Evolutionary conservation across 345 rosid species (phyloP).

Genomic region (Camelina sativa): DNA sequence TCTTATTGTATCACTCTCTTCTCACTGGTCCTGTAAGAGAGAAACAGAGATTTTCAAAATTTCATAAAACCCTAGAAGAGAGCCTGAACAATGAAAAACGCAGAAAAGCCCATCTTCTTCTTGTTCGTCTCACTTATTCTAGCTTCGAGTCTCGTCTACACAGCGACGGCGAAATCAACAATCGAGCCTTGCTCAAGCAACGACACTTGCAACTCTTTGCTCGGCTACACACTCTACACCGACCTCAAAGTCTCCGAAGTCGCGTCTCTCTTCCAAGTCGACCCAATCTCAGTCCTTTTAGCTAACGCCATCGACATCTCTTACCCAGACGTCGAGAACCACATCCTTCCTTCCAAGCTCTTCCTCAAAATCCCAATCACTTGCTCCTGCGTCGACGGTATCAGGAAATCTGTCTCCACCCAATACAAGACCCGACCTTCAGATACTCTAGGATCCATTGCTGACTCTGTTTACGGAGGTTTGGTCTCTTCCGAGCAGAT

Average conservation of each 20-base stretch:
- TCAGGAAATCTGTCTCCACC: conserved; percentile 80
- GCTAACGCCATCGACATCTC: conserved; percentile 95
- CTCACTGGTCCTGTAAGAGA: conserved; percentile 6
- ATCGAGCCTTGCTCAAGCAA: conserved; percentile 96
- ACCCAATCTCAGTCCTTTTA: conserved; percentile 81
- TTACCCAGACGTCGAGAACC: conserved; percentile 95
- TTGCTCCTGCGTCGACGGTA: conserved; percentile 92
- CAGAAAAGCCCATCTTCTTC: conserved; percentile 28
- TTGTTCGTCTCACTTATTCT: conserved; percentile 38
- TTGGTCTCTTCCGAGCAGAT: conserved; percentile 94
- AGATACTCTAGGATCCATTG: conserved; percentile 66
- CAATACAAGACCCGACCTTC: conserved; percentile 90
- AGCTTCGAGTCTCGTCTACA: conserved; percentile 37
- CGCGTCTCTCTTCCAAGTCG: conserved; percentile 94
- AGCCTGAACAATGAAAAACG: conserved; percentile 44
- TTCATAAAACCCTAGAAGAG: conserved; percentile 27
- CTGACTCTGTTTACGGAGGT: conserved; percentile 75
- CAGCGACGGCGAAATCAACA: conserved; percentile 69
- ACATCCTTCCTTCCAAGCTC: conserved; percentile 83
- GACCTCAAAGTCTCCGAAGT: conserved; percentile 97
- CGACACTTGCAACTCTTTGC: conserved; percentile 81
- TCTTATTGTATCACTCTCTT: background rate
- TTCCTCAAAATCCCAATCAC: conserved; percentile 80
- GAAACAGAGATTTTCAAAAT: background rate
- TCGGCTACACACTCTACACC: conserved; percentile 95